These are phyloP conservation scores for Brasenia schreberi DNA, from an alignment of 164 flowering plant genomes.

Conservation along the genomic window DNA sequence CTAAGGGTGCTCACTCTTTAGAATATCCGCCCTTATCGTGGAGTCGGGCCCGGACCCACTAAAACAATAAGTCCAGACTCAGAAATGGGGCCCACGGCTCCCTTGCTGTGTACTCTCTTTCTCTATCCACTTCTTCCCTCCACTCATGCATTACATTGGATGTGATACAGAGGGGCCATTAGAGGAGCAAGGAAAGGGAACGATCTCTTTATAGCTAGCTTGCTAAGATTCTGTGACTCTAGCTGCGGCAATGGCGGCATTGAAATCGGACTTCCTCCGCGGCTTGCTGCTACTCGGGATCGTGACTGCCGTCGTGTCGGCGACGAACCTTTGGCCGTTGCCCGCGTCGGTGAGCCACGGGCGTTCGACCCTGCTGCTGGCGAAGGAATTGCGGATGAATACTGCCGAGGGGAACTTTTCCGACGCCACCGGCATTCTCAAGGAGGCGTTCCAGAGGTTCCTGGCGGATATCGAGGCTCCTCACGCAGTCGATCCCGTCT, in stretches of 20 bases:
- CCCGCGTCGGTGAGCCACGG: conserved; percentile 44
- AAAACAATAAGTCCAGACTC: too few species aligned
- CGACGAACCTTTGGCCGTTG: conserved; percentile 68
- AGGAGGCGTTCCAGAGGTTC: conserved; percentile 50
- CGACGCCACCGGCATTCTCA: conserved; percentile 49
- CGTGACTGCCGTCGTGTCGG: conserved; percentile 7
- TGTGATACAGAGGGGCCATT: too few species aligned
- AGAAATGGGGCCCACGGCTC: too few species aligned
- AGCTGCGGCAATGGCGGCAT: conserved; percentile 3
- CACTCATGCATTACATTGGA: too few species aligned
- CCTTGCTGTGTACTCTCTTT: too few species aligned
- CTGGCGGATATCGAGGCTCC: conserved; percentile 22
- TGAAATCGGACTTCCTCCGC: background rate
- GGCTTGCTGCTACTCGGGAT: conserved; percentile 5
- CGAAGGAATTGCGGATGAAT: conserved; percentile 33
- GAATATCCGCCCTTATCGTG: too few species aligned
- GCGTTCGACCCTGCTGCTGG: conserved; percentile 18
- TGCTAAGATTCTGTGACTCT: background rate
- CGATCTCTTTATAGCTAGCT: background rate
- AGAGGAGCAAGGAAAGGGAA: too few species aligned
- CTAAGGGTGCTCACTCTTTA: too few species aligned
- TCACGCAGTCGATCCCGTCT: conserved; percentile 36
- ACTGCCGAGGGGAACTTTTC: conserved; percentile 32
- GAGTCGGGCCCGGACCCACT: too few species aligned
- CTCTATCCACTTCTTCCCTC: too few species aligned